phyloP scores from a whole-genome alignment of 1,284 basidiomycete species.

The Cryptococcus jaspeensis region DNA sequence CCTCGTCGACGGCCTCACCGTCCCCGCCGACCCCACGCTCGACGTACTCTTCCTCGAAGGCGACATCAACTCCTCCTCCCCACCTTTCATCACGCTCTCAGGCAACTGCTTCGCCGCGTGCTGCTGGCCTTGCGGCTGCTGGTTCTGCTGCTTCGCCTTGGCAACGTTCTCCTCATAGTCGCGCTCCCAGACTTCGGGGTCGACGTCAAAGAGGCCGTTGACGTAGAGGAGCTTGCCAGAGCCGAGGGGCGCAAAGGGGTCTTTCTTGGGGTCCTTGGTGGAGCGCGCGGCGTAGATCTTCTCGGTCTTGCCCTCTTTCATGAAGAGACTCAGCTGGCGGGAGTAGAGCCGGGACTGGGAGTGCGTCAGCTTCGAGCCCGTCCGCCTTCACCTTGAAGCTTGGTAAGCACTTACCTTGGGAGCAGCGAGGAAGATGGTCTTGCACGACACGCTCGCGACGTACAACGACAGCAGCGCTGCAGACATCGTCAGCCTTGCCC shows the following conservation, averaged over 20 bases:
- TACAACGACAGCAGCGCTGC: constrained; percentile 8
- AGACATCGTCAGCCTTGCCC: background rate
- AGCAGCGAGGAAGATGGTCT: constrained; percentile 16
- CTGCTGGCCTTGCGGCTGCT: too few relatives aligned
- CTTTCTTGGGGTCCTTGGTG: constrained; percentile 11
- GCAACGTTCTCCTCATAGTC: background rate
- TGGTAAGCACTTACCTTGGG: constrained; percentile 4
- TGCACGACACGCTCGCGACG: constrained; percentile 3
- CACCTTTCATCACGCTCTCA: too few relatives aligned
- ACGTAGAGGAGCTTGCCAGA: constrained; percentile 20
- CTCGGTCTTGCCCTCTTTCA: background rate
- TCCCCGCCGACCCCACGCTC: too few relatives aligned
- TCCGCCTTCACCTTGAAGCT: background rate
- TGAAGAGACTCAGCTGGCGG: constrained; percentile 10
- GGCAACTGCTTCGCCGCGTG: too few relatives aligned
- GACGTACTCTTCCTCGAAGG: too few relatives aligned
- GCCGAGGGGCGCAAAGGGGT: constrained; percentile 26
- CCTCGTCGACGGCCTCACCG: too few relatives aligned
- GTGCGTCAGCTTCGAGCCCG: background rate
- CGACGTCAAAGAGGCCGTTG: constrained; percentile 14
- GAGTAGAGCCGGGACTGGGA: constrained; percentile 6
- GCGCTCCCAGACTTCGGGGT: constrained; percentile 5
- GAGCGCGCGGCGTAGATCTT: constrained; percentile 23
- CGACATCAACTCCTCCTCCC: too few relatives aligned
- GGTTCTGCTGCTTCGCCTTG: too few relatives aligned